Evolutionary conservation across 2,329 filamentous ascomycete genomes (phyloP), one percentile per base, ranked within the genome.

Genomic region (Bimuria novae-zelandiae): DNA sequence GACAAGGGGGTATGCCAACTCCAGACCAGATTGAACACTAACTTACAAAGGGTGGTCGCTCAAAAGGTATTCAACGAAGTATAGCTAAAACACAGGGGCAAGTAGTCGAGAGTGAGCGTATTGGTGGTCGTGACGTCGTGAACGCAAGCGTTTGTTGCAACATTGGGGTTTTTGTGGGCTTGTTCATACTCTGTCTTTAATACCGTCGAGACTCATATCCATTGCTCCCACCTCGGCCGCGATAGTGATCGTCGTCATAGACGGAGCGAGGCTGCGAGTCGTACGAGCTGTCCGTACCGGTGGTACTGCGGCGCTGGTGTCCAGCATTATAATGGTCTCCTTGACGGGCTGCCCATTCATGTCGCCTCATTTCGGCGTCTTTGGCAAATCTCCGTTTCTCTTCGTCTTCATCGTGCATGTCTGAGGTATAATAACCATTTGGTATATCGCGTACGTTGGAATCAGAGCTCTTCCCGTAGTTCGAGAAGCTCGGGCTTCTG

Each of bases 401-500:
- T 16, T 74, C 71, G 7, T 69, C 65, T 1, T 60, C 43, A n/a
- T 64, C 67, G 52, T 73, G 67, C 8, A 70, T 56, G 39, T 69
- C 70, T 5, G 68, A 69, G 2, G 62, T 47, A 41, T 73, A 73
- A 39, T 71, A 71, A 41, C 51, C 63, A 25, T 49, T 51, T 3
- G 71, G 66, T 7, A 70, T 59, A 12, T 73, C 69, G 17, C 62
- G 63, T 2, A 74, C 60, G 16, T 62, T 64, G 4, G 69, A 57
- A 22, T 75, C 72, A 7, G 71, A 73, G 25, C 65, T 60, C 0
- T 63, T 72, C 16, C 69, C 71, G 25, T 71, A 69, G 43, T 55
- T 61, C 25, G 69, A 68, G 52, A 70, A 72, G 37, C 65, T 70
- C 7, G 72, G 72, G 39, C 72, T 75, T 41, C 67, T 55, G 2